phyloP scores from a whole-genome alignment of 2,329 filamentous ascomycete genomes.

The Talaromyces sp. region DNA sequence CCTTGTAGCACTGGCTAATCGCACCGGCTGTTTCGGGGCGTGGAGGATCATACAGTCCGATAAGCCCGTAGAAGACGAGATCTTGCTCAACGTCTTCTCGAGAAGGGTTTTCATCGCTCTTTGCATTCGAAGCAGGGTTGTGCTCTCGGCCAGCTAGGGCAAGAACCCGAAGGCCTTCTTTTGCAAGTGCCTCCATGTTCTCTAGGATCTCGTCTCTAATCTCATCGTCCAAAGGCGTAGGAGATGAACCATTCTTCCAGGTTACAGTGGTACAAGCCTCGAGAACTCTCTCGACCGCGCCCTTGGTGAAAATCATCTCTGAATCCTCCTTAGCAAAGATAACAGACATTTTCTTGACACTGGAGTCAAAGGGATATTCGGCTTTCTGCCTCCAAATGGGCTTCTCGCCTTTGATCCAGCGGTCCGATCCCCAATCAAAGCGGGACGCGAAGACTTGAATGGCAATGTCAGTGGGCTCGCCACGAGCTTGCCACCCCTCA shows the following conservation, averaged over 20 bases:
- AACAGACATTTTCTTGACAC: constrained; percentile 76
- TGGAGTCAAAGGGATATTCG: constrained; percentile 74
- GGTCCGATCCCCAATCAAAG: constrained; percentile 64
- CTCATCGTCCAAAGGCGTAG: constrained; percentile 54
- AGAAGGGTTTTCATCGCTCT: constrained; percentile 25
- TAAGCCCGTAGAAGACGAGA: constrained; percentile 76
- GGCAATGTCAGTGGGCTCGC: constrained; percentile 72
- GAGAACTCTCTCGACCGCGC: constrained; percentile 69
- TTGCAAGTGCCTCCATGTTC: constrained; percentile 70
- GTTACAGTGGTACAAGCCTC: constrained; percentile 61
- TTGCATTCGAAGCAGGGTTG: constrained; percentile 2
- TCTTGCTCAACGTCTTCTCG: constrained; percentile 67
- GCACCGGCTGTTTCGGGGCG: constrained; percentile 76
- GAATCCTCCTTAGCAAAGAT: constrained; percentile 54
- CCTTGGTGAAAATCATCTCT: constrained; percentile 46
- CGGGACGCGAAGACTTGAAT: constrained; percentile 74
- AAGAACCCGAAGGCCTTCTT: constrained; percentile 69
- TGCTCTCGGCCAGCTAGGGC: constrained; percentile 59
- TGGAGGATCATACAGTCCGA: constrained; percentile 84
- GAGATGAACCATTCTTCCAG: constrained; percentile 41
- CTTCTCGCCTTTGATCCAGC: constrained; percentile 54
- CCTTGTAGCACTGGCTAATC: constrained; percentile 69
- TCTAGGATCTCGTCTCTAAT: constrained; percentile 60
- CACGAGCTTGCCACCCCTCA: constrained; percentile 63
- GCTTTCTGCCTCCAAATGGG: constrained; percentile 61